Evolutionary conservation across 306 rosid species (phyloP).

Genomic region (Arachis stenosperma): DNA sequence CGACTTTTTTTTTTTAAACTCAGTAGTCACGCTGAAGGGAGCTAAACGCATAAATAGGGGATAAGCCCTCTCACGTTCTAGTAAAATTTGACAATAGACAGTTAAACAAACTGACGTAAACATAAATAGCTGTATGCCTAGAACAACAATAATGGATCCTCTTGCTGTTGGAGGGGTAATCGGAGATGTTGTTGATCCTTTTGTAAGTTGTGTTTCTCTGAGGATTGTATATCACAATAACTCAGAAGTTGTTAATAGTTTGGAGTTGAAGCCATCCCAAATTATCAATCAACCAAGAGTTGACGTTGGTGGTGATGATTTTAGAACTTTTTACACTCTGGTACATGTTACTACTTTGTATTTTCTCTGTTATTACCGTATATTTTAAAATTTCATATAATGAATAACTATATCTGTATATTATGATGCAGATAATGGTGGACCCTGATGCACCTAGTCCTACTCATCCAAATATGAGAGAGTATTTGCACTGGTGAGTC

Average conservation of each 20-base stretch:
- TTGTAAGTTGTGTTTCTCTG: constrained; percentile 29
- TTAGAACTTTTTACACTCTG: constrained; percentile 41
- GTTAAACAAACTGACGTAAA: too few relatives aligned
- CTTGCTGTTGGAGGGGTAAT: constrained; percentile 44
- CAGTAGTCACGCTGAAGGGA: too few relatives aligned
- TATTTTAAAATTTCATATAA: not conserved
- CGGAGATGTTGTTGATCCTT: constrained; percentile 45
- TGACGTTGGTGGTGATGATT: constrained; percentile 44
- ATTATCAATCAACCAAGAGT: constrained; percentile 43
- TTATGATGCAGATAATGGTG: constrained; percentile 39
- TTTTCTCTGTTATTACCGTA: not conserved
- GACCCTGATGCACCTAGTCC: constrained; percentile 54
- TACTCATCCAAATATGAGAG: constrained; percentile 39
- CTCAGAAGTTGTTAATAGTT: constrained; percentile 40
- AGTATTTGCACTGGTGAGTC: constrained; percentile 41
- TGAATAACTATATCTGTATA: not conserved
- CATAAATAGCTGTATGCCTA: not conserved
- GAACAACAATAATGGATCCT: constrained; percentile 11
- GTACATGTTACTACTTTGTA: not conserved
- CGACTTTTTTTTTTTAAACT: too few relatives aligned
- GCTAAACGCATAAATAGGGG: not conserved
- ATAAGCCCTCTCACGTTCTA: not conserved
- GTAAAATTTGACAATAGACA: not conserved
- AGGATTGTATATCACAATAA: constrained; percentile 25
- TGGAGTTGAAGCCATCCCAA: constrained; percentile 47